Evolutionary conservation across 2,329 filamentous ascomycete species (phyloP), one percentile per base, ranked within the genome.

Genomic region (Diaporthe sp.): DNA sequence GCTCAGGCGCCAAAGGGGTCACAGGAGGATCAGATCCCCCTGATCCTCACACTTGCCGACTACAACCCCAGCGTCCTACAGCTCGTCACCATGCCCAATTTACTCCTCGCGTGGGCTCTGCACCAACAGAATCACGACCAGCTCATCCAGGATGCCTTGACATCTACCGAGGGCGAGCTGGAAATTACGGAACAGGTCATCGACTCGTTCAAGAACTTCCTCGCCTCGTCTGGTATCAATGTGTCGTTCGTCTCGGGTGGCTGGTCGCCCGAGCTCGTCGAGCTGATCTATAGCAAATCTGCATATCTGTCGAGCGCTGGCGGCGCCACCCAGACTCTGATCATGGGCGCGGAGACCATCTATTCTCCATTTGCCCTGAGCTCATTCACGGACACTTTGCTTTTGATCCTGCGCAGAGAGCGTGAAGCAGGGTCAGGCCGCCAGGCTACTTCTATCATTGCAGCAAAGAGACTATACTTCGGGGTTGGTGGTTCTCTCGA

Each of bases 401-500:
- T 93, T 55, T 84, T 84, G 5, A 84, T 94, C 22, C 84, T 95
- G 58, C 80, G 86, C 28, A 83, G 84, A 67, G 86, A 91, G 67
- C 79, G 82, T 66, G 77, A 80, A 60, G 79, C 82, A 71, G 78
- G 78, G 2, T 77, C 80, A 3, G 80, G 80, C 4, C 85, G 87
- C 68, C 84, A 85, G 69, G 90, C 91, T 0, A 89, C 89, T 66
- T 91, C 92, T 1, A 85, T 95, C 28, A 88, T 96, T 7, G 94
- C 90, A 3, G 94, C 94, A 1, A 97, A 97, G 85, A 90, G 91
- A 77, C 87, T 96, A 15, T 97, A 97, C 83, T 97, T 97, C 83
- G 94, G 94, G 3, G 94, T 97, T 7, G 94, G 94, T 0, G 94
- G 94, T 0, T 95, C 94, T 28, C 88, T 97, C 30, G 93, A 95